Percentiles rank a stretch among this genome's conserved stretches.
These are phyloP conservation scores for Solanum medicagineum DNA, from an alignment of 257 asterid species.

Conservation along the genomic window DNA sequence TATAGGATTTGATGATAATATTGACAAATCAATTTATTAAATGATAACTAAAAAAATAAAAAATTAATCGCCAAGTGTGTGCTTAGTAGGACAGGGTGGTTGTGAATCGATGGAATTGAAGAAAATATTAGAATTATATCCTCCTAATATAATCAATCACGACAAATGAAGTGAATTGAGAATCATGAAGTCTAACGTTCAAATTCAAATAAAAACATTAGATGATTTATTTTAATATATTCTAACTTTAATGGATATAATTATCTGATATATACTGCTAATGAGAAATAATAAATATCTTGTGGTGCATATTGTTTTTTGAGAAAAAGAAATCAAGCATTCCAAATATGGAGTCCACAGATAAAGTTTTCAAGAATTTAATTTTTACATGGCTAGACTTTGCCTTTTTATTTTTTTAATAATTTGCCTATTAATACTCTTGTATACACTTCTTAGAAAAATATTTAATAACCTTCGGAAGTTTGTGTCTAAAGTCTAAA, in stretches of 20 bases:
- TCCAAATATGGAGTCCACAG: background rate
- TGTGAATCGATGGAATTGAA: background rate
- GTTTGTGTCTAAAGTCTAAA: background rate
- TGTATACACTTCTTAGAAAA: background rate
- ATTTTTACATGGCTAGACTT: background rate
- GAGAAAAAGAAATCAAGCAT: background rate
- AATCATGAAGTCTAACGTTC: background rate
- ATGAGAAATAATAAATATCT: background rate
- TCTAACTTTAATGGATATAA: background rate
- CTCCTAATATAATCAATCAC: background rate
- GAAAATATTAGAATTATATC: background rate
- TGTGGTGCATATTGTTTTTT: background rate
- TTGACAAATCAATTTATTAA: background rate
- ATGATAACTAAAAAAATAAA: background rate
- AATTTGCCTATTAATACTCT: background rate
- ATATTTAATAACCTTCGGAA: background rate
- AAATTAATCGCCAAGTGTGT: background rate
- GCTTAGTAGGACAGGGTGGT: background rate
- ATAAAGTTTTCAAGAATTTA: background rate
- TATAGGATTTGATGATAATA: background rate
- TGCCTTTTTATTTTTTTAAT: too few species aligned
- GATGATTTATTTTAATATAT: too few species aligned
- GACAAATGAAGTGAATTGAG: background rate
- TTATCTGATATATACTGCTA: background rate
- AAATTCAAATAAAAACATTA: rapidly evolving